Base-by-base conservation (phyloP, 2,329 filamentous ascomycete species). In the Penicillium psychrosexuale region DNA sequence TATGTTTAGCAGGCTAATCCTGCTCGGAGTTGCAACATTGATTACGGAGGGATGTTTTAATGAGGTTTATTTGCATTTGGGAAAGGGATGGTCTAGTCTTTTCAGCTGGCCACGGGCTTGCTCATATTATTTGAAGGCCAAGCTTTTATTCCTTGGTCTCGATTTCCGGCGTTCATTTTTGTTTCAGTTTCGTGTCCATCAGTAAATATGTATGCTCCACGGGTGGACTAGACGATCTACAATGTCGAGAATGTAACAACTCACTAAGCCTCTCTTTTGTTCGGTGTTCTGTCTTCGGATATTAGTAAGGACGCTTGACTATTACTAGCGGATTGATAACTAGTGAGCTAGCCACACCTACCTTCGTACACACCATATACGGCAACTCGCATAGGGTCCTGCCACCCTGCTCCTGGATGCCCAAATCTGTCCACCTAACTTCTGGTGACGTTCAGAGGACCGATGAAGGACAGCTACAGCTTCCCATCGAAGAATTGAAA, bases 31-130 rank as follows among this genome's bases (percentile, higher is more conserved):
- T 59, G n/a, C 24, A 56, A 19, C 53, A 52, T 43, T 53, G 50
- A 33, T 51, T 38, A 30, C 37, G 55, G 19, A 49, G 53, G 39
- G 19, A 45, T 50, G 33, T 45, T 53, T 59, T 48, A 28, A 15
- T 55, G 60, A 56, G 53, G 59, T 59, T 51, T 42, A 57, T 49
- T 45, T 51, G 57, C 48, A 61, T 61, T 54, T 31, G 54, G 59
- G 28, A 55, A 49, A 54, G 55, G 55, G 19, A 53, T 38, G 40
- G 40, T 45, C 40, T 31, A 13, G 34, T 57, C 8, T 48, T 62
- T 31, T 44, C 36, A 51, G 42, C 48, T 53, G 42, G 47, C 36
- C 33, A 30, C 28, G 34, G 38, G 52, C 48, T 39, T 63, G 59
- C 58, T 51, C 53, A 62, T 62, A 61, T 54, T 56, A 48, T 49